Conservation (phyloP, 208 protist genomes). For the Crithidia acanthocephali region DNA sequence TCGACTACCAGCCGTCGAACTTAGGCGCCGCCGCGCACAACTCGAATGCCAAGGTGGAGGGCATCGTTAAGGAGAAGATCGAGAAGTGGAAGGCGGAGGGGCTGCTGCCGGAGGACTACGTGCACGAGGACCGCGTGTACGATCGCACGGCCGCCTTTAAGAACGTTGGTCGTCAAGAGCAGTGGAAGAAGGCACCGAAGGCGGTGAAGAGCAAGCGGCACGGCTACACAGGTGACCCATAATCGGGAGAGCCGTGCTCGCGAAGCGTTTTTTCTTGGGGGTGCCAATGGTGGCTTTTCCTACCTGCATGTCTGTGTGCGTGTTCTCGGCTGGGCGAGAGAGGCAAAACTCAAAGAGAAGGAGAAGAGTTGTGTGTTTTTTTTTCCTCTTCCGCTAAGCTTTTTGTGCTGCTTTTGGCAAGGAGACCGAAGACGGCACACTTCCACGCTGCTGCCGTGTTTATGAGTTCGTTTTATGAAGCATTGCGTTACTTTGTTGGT, state of each 20-base stretch:
- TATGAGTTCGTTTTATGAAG: no score
- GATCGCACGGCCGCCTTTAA: constrained; percentile 82
- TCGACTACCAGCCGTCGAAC: constrained; percentile 88
- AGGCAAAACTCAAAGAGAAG: no score
- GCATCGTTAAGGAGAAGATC: constrained; percentile 93
- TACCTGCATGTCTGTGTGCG: background rate
- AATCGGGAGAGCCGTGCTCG: background rate
- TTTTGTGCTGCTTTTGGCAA: no score
- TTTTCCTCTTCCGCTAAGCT: no score
- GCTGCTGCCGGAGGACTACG: constrained; percentile 87
- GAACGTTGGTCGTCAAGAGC: constrained; percentile 78
- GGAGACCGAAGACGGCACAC: no score
- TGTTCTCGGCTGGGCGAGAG: no score
- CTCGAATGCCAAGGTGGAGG: constrained; percentile 85
- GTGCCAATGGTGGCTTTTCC: background rate
- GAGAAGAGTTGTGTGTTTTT: no score
- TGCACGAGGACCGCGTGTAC: constrained; percentile 86
- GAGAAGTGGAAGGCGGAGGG: constrained; percentile 92
- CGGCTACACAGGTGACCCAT: constrained; percentile 82
- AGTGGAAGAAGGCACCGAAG: constrained; percentile 85
- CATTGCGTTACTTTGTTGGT: no score
- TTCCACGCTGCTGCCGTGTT: no score
- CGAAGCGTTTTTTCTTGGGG: background rate
- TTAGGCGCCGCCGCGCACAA: constrained; percentile 52
- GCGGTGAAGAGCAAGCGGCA: constrained; percentile 78